Evolutionary conservation across 2,329 filamentous ascomycete species (phyloP), one percentile per base, ranked within the genome.

Genomic region (Cyanodermella asteris): DNA sequence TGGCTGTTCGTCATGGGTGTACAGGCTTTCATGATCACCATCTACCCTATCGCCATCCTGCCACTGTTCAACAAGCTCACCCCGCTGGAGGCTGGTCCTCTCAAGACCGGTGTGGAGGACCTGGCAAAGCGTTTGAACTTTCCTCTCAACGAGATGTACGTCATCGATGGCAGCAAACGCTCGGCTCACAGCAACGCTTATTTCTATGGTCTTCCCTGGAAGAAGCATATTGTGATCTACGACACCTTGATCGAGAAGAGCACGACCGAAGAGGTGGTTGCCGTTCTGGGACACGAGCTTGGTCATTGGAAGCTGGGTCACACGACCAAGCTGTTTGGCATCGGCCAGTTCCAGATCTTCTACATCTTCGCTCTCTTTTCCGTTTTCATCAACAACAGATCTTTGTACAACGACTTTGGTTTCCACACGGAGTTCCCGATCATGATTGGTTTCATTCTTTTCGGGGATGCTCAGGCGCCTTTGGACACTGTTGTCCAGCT

Each of bases 191-290:
- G 73, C 53, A 91, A 91, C 43, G 77, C 78, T 12, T 91, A 90
- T 53, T 97, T 97, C 56, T 93, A 90, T 40, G 87, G 87, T 31
- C 65, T 97, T 28, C 87, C 87, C 20, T 97, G 84, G 82, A 93
- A 93, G 65, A 94, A 94, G 65, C 90, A 94, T 58, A 97, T 97
- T 56, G 87, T 97, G 42, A 90, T 97, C 44, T 97, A 91, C 47
- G 87, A 97, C 46, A 97, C 90, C 5, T 55, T 97, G 34, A 81
- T 97, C 34, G 84, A 93, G 52, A 91, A 94, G 65, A 87, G 75
- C 47, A 69, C 82, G 33, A 71, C 76, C 4, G 64, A 87, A 43
- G 87, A 97, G 51, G 82, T 97, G 20, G 78, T 91, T 30, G 84
- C 87, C 36, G 82, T 97, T 26, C 59, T 97, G 27, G 82, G 80